phyloP scores from a whole-genome alignment of 257 asterid species.

The Solanum tacnaense region DNA sequence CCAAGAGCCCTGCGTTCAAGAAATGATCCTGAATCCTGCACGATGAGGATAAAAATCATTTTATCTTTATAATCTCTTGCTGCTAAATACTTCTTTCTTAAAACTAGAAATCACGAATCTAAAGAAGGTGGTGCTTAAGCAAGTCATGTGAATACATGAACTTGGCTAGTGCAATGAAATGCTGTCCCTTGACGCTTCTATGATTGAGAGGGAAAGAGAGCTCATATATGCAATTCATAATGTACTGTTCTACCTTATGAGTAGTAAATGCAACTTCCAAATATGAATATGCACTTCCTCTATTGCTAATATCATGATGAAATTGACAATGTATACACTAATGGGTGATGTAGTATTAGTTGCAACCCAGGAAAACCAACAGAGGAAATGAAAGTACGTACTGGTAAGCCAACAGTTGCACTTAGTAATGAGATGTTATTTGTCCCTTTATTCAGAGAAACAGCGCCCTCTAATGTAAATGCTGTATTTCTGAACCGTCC shows the following conservation, averaged over 20 bases:
- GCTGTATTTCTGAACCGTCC: conserved; percentile 28
- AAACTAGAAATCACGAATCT: neutral
- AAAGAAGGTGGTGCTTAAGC: neutral
- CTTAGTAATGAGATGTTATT: conserved; percentile 70
- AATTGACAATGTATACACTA: neutral
- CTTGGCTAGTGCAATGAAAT: neutral
- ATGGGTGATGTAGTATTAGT: neutral
- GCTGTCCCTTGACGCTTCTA: neutral
- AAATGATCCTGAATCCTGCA: conserved; percentile 74
- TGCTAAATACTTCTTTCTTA: neutral
- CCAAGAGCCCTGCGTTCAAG: conserved; percentile 62
- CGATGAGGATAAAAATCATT: neutral
- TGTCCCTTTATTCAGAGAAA: conserved; percentile 30
- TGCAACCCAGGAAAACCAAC: neutral
- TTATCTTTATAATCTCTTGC: neutral
- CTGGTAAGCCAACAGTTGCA: conserved; percentile 73
- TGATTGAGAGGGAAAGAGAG: neutral
- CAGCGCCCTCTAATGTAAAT: conserved; percentile 25
- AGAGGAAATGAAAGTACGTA: conserved; percentile 10
- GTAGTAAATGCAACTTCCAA: neutral
- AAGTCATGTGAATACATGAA: neutral
- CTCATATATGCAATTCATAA: neutral
- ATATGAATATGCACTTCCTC: neutral
- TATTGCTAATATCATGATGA: neutral
- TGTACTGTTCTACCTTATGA: neutral